phyloP scores from a whole-genome alignment of 2,329 filamentous ascomycete genomes.

The Zopfia rhizophila region DNA sequence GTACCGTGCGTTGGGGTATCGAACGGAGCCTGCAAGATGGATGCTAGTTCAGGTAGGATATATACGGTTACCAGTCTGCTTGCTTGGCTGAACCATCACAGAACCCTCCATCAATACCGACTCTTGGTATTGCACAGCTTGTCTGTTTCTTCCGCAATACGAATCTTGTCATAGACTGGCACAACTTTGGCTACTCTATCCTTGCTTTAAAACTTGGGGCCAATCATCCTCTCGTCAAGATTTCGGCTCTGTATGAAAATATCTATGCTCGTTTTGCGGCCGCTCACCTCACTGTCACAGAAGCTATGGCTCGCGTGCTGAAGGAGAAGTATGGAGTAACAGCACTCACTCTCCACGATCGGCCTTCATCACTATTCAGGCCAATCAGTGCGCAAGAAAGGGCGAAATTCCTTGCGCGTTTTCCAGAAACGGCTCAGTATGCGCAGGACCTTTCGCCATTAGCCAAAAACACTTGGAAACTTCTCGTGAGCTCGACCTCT shows the following conservation, averaged over 20 bases:
- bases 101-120: constrained; percentile 96
- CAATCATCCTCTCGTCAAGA: constrained; percentile 76
- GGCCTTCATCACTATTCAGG: constrained; percentile 83
- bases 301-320: constrained; percentile 85
- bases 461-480: constrained; percentile 66
- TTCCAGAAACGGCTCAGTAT: constrained; percentile 72
- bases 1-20: constrained; percentile 77
- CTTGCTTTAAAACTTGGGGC: constrained; percentile 73
- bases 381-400: constrained; percentile 64
- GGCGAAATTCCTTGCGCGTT: constrained; percentile 68
- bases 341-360: constrained; percentile 72
- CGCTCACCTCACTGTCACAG: constrained; percentile 86
- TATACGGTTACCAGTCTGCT: background rate
- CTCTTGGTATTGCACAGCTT: constrained; percentile 78
- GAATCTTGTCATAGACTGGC: constrained; percentile 92
- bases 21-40: constrained; percentile 79
- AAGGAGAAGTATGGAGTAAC: constrained; percentile 72
- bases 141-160: constrained; percentile 82
- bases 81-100: constrained; percentile 51
- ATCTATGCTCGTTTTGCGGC: constrained; percentile 74
- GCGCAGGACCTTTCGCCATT: constrained; percentile 63
- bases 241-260: constrained; percentile 83
- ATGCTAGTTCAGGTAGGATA: constrained; percentile 78
- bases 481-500: constrained; percentile 92
- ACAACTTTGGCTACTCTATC: constrained; percentile 98